A percentile compares a stretch with the other conserved stretches of the same genome.
These are phyloP conservation scores for Euphorbia schlechtendalii DNA, from an alignment of 441 rosid genomes.

Conservation along the genomic window DNA sequence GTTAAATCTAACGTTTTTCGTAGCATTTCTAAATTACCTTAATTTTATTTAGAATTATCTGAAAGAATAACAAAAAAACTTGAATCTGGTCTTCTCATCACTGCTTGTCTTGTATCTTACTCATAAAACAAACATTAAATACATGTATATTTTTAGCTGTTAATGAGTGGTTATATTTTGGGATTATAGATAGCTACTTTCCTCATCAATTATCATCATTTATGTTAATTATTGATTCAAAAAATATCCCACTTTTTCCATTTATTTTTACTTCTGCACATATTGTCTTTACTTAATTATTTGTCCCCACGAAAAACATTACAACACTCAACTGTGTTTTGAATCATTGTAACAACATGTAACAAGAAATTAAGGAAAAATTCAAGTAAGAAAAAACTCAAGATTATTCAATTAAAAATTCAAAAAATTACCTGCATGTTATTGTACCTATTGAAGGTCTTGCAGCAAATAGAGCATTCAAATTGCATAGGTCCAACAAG, in stretches of 20 bases:
- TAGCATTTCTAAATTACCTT: not conserved
- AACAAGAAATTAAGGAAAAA: not conserved
- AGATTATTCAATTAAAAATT: not conserved
- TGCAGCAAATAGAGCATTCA: conserved; percentile 79
- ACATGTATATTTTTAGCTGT: not conserved
- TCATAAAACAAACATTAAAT: not conserved
- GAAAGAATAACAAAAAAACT: not conserved
- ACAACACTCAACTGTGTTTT: not conserved
- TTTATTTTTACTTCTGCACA: conserved; percentile 3
- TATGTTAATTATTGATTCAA: conserved; percentile 8
- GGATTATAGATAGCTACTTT: not conserved
- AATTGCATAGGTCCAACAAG: conserved; percentile 76
- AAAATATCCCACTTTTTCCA: not conserved
- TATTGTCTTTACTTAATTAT: not conserved
- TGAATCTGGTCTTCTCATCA: not conserved
- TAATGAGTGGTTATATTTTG: not conserved
- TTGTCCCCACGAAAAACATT: conserved; percentile 6
- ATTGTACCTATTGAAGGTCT: conserved; percentile 82
- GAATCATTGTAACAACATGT: not conserved
- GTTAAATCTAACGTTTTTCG: too few species aligned
- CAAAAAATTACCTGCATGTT: conserved; percentile 62
- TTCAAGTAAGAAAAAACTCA: not conserved
- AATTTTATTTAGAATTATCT: not conserved
- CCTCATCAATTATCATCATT: not conserved
- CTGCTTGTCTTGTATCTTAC: not conserved